Conservation (phyloP, 495 filamentous ascomycete species). For the Parachaetomium inaequale region DNA sequence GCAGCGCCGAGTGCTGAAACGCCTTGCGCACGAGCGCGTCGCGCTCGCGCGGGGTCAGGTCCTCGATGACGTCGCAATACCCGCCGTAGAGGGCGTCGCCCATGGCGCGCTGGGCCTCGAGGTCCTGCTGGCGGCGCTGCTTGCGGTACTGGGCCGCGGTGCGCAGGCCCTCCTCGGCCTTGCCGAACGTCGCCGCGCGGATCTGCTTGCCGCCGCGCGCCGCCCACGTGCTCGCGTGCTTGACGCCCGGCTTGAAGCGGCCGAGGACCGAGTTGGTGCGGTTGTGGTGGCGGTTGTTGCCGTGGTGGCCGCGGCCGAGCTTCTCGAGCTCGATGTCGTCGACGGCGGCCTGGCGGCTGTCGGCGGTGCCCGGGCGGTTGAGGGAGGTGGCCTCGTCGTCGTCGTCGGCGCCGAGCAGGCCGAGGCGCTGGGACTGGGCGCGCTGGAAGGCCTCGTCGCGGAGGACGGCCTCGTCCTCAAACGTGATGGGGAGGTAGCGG, state of each 20-base stretch:
- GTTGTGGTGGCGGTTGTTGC: constrained; percentile 21
- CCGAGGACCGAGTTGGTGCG: constrained; percentile 16
- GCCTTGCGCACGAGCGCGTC: constrained; percentile 82
- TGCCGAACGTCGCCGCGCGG: constrained; percentile 41
- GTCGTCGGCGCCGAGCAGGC: constrained; percentile 48
- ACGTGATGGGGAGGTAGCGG: constrained; percentile 86
- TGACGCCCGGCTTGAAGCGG: constrained; percentile 44
- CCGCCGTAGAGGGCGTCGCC: constrained; percentile 81
- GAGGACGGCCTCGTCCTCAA: constrained; percentile 89
- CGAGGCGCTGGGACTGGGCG: constrained; percentile 63
- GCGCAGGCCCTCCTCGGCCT: constrained; percentile 36
- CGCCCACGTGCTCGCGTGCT: constrained; percentile 49
- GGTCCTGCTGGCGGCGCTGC: constrained; percentile 42
- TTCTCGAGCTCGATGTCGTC: constrained; percentile 61
- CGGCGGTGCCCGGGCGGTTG: neutral
- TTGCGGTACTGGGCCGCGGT: constrained; percentile 40
- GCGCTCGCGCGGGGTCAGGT: constrained; percentile 86
- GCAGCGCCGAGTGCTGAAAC: constrained; percentile 85
- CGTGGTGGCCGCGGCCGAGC: constrained; percentile 12
- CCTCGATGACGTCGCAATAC: constrained; percentile 88
- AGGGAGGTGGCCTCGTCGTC: constrained; percentile 35
- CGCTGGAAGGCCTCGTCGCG: constrained; percentile 84
- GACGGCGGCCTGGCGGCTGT: neutral
- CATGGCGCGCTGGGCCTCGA: constrained; percentile 67
- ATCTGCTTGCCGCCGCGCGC: constrained; percentile 41